A percentile compares a stretch with the other conserved stretches of the same genome.
Evolutionary conservation across 2,329 filamentous ascomycete species (phyloP).

Genomic region (Ophiobolus disseminans): DNA sequence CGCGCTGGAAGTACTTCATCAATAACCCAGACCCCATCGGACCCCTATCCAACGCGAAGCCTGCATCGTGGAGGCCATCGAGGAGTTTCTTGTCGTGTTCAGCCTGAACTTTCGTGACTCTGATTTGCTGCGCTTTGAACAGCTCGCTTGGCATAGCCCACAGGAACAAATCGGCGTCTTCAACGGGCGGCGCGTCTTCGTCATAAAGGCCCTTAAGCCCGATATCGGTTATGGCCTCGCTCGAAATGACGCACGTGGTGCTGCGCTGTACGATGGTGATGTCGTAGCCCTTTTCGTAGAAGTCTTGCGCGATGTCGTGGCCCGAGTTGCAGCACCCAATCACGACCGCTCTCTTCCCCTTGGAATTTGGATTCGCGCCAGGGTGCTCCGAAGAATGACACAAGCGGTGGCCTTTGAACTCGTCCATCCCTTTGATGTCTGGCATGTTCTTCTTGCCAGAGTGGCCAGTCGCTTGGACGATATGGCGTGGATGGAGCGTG

Average conservation of each 20-base stretch:
- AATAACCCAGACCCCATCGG: conserved; percentile 37
- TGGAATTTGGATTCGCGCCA: conserved; percentile 39
- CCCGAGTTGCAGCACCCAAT: conserved; percentile 59
- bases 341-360: conserved; percentile 54
- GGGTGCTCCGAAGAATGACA: conserved; percentile 42
- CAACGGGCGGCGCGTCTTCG: conserved; percentile 34
- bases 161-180: conserved; percentile 36
- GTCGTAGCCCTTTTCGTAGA: conserved; percentile 51
- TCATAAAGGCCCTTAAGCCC: conserved; percentile 40
- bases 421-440: conserved; percentile 36
- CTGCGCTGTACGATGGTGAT: conserved; percentile 58
- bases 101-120: conserved; percentile 34
- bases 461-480: conserved; percentile 41
- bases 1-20: conserved; percentile 52
- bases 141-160: conserved; percentile 47
- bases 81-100: conserved; percentile 47
- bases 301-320: conserved; percentile 59
- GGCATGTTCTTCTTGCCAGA: conserved; percentile 45
- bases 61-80: conserved; percentile 51
- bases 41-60: conserved; percentile 51
- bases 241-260: conserved; percentile 49
- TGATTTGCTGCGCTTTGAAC: conserved; percentile 39
- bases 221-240: conserved; percentile 33
- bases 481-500: conserved; percentile 38
- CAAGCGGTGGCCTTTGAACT: conserved; percentile 48